A percentile compares a stretch with the other conserved stretches of the same genome.
Evolutionary conservation across 495 filamentous ascomycete species (phyloP).

Genomic region (Xylaria grammica): DNA sequence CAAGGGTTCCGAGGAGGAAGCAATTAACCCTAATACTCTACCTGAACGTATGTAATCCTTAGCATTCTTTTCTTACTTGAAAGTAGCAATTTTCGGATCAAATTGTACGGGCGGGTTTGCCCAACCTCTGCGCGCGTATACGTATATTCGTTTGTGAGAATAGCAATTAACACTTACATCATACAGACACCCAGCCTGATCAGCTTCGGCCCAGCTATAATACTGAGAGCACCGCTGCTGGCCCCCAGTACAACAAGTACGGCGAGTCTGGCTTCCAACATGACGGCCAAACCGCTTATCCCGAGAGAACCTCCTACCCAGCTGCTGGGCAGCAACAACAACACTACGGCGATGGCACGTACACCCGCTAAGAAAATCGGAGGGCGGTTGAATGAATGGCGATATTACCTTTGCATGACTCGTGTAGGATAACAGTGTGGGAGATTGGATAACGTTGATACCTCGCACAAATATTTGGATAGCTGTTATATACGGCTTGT

Average conservation of each 20-base stretch:
- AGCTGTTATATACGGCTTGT: not conserved
- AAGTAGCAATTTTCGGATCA: not conserved
- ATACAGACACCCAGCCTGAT: constrained; percentile 39
- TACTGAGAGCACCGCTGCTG: constrained; percentile 46
- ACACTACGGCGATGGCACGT: constrained; percentile 18
- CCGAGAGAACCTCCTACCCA: constrained; percentile 29
- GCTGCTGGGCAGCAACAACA: constrained; percentile 28
- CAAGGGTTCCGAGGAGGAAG: constrained; percentile 23
- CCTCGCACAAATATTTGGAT: not conserved
- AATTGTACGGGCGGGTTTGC: not conserved
- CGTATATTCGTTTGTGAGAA: not conserved
- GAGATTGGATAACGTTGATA: not conserved
- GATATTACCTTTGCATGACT: not conserved
- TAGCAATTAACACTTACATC: not conserved
- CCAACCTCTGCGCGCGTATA: not conserved
- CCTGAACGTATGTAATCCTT: constrained; percentile 37
- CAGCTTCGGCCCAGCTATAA: constrained; percentile 48
- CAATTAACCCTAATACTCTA: constrained; percentile 37
- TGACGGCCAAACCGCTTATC: constrained; percentile 35
- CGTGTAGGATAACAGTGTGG: not conserved
- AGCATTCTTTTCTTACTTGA: not conserved
- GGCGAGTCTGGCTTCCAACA: constrained; percentile 28
- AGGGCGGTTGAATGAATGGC: not conserved
- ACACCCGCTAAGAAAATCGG: not conserved
- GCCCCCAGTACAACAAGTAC: constrained; percentile 36